Evolutionary conservation across 1,139 yeast genomes (phyloP).

Genomic region (Wickerhamomyces sp.): DNA sequence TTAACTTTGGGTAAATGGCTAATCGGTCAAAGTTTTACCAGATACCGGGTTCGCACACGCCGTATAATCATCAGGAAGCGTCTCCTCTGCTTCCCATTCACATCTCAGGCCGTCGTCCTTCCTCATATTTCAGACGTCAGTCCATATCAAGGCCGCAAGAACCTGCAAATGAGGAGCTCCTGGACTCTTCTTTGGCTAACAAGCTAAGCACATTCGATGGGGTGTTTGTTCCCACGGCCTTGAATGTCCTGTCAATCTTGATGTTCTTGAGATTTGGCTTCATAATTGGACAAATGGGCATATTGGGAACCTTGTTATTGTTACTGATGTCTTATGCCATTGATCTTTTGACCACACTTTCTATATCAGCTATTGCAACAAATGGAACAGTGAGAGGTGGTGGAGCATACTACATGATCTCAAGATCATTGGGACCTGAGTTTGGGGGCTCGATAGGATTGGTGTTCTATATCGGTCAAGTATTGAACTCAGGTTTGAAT

Average conservation of each 20-base stretch:
- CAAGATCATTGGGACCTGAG: constrained; percentile 76
- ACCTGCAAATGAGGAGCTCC: not conserved
- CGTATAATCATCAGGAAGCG: constrained; percentile 18
- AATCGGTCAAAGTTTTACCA: constrained; percentile 24
- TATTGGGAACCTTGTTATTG: constrained; percentile 55
- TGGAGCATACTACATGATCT: constrained; percentile 81
- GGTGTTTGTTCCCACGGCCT: constrained; percentile 71
- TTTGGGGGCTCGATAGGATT: constrained; percentile 83
- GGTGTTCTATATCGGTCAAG: constrained; percentile 73
- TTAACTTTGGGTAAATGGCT: not conserved
- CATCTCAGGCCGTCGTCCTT: constrained; percentile 5
- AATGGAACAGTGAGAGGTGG: constrained; percentile 84
- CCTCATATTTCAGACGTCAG: constrained; percentile 13
- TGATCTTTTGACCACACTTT: constrained; percentile 63
- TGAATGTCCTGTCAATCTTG: constrained; percentile 72
- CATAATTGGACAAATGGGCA: constrained; percentile 74
- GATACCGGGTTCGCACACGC: constrained; percentile 30
- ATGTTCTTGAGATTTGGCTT: constrained; percentile 81
- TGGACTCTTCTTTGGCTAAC: constrained; percentile 5
- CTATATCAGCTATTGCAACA: constrained; percentile 75
- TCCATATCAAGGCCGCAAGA: constrained; percentile 4
- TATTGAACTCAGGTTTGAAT: constrained; percentile 68
- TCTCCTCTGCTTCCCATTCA: constrained; percentile 21
- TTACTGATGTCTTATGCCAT: constrained; percentile 60
- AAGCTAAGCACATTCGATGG: constrained; percentile 75